A percentile compares a stretch with the other conserved stretches of the same genome.
phyloP scores from a whole-genome alignment of 2,329 filamentous ascomycete genomes.

The Pezicula carpinea region DNA sequence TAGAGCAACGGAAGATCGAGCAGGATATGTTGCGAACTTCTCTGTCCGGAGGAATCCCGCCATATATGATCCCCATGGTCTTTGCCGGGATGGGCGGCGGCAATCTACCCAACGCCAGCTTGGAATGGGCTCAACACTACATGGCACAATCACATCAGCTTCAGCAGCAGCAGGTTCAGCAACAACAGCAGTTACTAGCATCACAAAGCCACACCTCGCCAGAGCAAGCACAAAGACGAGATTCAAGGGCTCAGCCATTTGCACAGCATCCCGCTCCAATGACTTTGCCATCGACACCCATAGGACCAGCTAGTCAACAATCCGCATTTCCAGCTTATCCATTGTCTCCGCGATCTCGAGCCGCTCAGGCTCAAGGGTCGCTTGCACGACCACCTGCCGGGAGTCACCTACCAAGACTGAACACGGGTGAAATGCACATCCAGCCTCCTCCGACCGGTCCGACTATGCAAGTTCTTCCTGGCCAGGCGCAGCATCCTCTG shows the following conservation, averaged over 20 bases:
- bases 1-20: conserved; percentile 71
- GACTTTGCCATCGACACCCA: conserved; percentile 27
- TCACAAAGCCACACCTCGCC: conserved; percentile 46
- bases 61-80: conserved; percentile 68
- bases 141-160: conserved; percentile 47
- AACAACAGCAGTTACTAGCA: conserved; percentile 35
- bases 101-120: conserved; percentile 51
- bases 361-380: conserved; percentile 17
- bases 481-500: conserved; percentile 40
- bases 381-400: conserved; percentile 25
- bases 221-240: conserved; percentile 49
- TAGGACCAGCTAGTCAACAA: conserved; percentile 20
- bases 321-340: conserved; percentile 23
- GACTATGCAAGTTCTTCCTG: conserved; percentile 39
- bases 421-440: conserved; percentile 36
- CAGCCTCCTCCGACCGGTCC: conserved; percentile 31
- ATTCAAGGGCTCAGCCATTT: conserved; percentile 35
- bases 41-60: conserved; percentile 65
- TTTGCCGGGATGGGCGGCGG: conserved; percentile 69
- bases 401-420: conserved; percentile 35
- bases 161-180: conserved; percentile 33
- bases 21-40: conserved; percentile 68
- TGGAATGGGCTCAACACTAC: conserved; percentile 67
- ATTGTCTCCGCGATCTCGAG: conserved; percentile 28
- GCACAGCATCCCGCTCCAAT: conserved; percentile 20